phyloP scores from a whole-genome alignment of 805 yeast genomes.

The Saccharomyces eubayanus region DNA sequence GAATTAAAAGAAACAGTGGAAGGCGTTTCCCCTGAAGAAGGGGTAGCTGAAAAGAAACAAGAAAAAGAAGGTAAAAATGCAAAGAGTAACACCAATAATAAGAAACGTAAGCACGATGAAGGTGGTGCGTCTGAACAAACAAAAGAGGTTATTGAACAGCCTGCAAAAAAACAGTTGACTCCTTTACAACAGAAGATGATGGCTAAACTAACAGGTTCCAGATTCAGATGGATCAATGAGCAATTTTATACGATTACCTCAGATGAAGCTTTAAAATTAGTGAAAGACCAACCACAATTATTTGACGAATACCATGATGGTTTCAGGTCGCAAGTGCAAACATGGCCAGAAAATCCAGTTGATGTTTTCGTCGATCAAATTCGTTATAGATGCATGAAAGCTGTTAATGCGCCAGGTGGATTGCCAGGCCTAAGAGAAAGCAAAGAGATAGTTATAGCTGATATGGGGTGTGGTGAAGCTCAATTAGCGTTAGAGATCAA shows the following conservation, averaged over 20 bases:
- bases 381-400: constrained; percentile 47
- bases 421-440: constrained; percentile 56
- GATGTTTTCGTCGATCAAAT: constrained; percentile 74
- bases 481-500: constrained; percentile 64
- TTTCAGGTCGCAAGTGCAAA: constrained; percentile 85
- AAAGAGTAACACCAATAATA: constrained; percentile 28
- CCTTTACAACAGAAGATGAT: constrained; percentile 93
- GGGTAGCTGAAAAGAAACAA: background rate
- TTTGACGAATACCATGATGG: constrained; percentile 95
- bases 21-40: background rate
- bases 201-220: constrained; percentile 86
- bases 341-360: constrained; percentile 99
- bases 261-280: constrained; percentile 61
- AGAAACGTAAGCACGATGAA: constrained; percentile 15
- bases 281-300: constrained; percentile 73
- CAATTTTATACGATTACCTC: constrained; percentile 87
- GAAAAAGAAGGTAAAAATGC: constrained; percentile 4
- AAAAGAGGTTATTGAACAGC: constrained; percentile 8
- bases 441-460: constrained; percentile 72
- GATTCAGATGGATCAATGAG: constrained; percentile 97
- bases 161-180: constrained; percentile 46
- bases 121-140: constrained; percentile 3
- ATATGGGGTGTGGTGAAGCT: constrained; percentile 99
- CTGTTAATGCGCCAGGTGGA: constrained; percentile 94
- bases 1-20: constrained; percentile 1